Evolutionary conservation across 176 grass and related monocot species (phyloP).

Genomic region (Aegilops umbellulata): DNA sequence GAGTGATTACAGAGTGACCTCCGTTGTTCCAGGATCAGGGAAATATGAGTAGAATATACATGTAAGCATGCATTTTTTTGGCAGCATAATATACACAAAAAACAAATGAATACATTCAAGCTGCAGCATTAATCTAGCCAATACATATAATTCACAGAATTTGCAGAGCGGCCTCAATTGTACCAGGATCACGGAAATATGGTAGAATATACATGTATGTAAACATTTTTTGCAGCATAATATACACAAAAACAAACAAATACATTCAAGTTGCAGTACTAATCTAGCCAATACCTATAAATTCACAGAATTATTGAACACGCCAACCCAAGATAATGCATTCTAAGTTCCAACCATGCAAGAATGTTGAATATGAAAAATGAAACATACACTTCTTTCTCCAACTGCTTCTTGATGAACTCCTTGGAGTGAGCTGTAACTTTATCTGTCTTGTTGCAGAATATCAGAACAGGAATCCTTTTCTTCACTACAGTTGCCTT

Average conservation of each 20-base stretch:
- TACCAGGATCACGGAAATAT: no score
- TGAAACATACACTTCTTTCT: slow-evolving; percentile 86
- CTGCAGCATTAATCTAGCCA: no score
- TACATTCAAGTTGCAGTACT: not conserved
- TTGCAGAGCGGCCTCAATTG: no score
- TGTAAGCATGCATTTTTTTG: not conserved
- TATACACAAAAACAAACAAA: not conserved
- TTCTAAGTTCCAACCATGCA: not conserved
- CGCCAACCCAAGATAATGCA: not conserved
- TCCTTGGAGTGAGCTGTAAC: slow-evolving; percentile 98
- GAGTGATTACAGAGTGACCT: not conserved
- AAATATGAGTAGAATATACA: not conserved
- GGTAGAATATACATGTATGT: no score
- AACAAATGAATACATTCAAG: no score
- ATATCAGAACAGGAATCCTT: slow-evolving; percentile 71
- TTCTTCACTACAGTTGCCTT: slow-evolving; percentile 78
- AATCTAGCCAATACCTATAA: not conserved
- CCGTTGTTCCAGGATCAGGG: not conserved
- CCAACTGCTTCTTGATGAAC: slow-evolving; percentile 95
- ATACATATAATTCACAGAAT: no score
- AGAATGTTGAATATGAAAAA: not conserved
- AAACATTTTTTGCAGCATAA: no score
- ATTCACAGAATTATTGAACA: not conserved
- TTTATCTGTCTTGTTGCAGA: slow-evolving; percentile 98
- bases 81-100: not conserved